These are phyloP conservation scores for Eucalyptus regnans DNA, from an alignment of 345 rosid species.

Conservation along the genomic window DNA sequence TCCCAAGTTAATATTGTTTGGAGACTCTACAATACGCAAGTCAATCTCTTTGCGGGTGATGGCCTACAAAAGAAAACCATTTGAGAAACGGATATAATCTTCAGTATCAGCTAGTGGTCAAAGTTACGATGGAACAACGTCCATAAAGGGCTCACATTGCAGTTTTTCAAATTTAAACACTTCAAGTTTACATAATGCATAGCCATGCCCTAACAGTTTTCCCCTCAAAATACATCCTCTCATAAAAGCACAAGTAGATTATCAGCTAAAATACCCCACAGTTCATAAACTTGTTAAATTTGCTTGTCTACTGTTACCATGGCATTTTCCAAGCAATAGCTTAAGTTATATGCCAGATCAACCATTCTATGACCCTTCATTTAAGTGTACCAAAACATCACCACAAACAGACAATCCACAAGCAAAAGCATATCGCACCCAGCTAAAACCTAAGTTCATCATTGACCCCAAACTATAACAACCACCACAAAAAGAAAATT, in stretches of 20 bases:
- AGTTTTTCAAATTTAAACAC: background rate
- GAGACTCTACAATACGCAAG: conserved; percentile 49
- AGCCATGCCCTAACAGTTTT: background rate
- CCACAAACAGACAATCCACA: background rate
- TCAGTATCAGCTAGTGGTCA: background rate
- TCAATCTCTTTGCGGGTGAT: conserved; percentile 59
- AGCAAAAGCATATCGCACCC: background rate
- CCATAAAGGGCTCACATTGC: background rate
- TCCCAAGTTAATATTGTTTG: conserved; percentile 44
- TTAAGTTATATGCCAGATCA: background rate
- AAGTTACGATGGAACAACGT: background rate
- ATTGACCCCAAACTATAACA: background rate
- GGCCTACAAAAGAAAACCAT: conserved; percentile 30
- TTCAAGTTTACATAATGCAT: background rate
- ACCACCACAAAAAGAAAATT: background rate
- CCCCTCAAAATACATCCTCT: background rate
- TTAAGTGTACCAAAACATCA: background rate
- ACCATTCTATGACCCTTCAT: background rate
- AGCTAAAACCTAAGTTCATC: background rate
- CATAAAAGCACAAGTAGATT: background rate
- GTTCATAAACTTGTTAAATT: background rate
- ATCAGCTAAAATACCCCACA: background rate
- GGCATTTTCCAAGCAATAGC: background rate
- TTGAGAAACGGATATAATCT: background rate
- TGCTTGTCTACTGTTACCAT: background rate